phyloP scores from a whole-genome alignment of 2,329 filamentous ascomycete species.

The Thelonectria olida region DNA sequence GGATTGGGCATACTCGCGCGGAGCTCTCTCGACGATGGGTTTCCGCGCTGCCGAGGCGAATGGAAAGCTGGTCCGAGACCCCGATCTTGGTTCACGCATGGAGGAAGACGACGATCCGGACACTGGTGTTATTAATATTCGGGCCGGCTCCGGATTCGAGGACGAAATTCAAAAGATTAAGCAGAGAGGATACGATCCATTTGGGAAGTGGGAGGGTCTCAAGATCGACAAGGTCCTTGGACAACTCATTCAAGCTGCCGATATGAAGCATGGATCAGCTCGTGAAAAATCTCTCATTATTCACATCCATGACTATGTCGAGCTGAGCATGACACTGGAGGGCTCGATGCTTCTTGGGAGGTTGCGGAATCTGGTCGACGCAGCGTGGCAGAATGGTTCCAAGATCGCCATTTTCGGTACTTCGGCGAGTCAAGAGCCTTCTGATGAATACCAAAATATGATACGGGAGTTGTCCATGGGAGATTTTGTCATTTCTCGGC shows the following conservation, averaged over 20 bases:
- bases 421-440: slow-evolving; percentile 64
- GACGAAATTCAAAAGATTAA: slow-evolving; percentile 56
- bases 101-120: slow-evolving; percentile 49
- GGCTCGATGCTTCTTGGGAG: slow-evolving; percentile 75
- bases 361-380: slow-evolving; percentile 76
- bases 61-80: slow-evolving; percentile 60
- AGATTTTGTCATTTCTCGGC: slow-evolving; percentile 52
- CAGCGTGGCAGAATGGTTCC: slow-evolving; percentile 75
- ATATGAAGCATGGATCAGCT: slow-evolving; percentile 44
- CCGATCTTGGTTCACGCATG: slow-evolving; percentile 46
- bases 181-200: slow-evolving; percentile 48
- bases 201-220: slow-evolving; percentile 66
- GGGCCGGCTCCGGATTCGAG: slow-evolving; percentile 45
- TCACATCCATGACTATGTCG: slow-evolving; percentile 82
- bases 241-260: slow-evolving; percentile 61
- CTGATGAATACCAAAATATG: slow-evolving; percentile 52
- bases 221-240: slow-evolving; percentile 68
- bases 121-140: slow-evolving; percentile 41
- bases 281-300: slow-evolving; percentile 69
- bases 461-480: slow-evolving; percentile 50
- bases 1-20: slow-evolving; percentile 57
- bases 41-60: slow-evolving; percentile 65
- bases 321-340: slow-evolving; percentile 75
- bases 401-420: slow-evolving; percentile 84
- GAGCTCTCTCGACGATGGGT: slow-evolving; percentile 62